Percentiles rank a stretch among this genome's conserved stretches.
phyloP scores from a whole-genome alignment of 208 protist genomes.

The Trichomonas vaginalis region DNA sequence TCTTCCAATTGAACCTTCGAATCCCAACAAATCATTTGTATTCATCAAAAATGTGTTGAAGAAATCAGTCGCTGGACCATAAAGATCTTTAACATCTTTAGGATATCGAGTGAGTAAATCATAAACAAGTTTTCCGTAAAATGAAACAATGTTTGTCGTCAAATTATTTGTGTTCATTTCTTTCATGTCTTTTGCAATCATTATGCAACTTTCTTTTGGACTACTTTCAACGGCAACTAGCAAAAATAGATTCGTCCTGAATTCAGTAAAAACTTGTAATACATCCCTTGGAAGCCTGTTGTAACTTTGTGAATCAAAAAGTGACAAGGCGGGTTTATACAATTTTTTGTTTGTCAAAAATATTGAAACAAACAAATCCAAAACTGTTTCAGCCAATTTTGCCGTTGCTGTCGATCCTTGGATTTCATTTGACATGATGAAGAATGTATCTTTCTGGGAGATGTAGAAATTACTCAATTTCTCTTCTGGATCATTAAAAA shows the following conservation, averaged over 20 bases:
- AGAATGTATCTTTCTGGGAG: not conserved
- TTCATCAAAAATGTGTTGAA: not conserved
- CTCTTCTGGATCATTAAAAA: not conserved
- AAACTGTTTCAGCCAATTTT: not conserved
- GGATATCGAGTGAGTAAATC: not conserved
- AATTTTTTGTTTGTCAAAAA: not conserved
- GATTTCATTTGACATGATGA: not conserved
- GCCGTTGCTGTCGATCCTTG: not conserved
- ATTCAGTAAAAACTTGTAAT: not conserved
- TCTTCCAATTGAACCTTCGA: not conserved
- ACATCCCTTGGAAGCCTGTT: not conserved
- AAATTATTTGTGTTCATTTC: not conserved
- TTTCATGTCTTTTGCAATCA: not conserved
- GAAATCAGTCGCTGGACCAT: not conserved
- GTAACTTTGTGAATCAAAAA: not conserved
- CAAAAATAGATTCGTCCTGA: not conserved
- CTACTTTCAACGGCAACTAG: not conserved
- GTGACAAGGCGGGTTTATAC: not conserved
- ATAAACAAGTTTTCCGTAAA: not conserved
- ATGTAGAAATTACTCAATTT: not conserved
- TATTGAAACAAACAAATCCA: not conserved
- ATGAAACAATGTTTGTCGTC: not conserved
- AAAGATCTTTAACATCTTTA: not conserved
- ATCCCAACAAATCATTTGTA: not conserved
- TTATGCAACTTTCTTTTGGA: not conserved